Evolutionary conservation across 2,329 filamentous ascomycete genomes (phyloP).

Genomic region (Aotearoamyces nothofagi): DNA sequence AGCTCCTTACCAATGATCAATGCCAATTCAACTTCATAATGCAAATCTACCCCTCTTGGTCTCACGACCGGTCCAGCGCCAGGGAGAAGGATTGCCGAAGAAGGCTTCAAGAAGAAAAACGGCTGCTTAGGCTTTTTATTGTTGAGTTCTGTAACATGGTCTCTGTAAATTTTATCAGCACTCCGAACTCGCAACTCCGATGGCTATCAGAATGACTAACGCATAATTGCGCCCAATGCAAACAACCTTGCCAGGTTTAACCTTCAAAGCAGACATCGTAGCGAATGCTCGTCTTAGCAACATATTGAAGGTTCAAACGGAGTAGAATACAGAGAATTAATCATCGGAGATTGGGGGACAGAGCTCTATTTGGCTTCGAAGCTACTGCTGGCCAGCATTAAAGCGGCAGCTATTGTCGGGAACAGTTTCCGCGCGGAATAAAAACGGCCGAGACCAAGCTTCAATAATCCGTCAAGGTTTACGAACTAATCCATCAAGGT

Average conservation of each 20-base stretch:
- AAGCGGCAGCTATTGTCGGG: no score
- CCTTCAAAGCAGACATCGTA: constrained; percentile 29
- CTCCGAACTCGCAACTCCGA: constrained; percentile 2
- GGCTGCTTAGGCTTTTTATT: constrained; percentile 81
- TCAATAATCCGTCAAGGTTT: no score
- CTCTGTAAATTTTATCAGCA: constrained; percentile 33
- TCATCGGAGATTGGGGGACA: no score
- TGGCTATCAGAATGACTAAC: constrained; percentile 31
- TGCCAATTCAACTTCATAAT: constrained; percentile 92
- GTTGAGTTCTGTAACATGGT: constrained; percentile 87
- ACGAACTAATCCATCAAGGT: no score
- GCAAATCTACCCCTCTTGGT: constrained; percentile 69
- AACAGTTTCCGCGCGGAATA: no score
- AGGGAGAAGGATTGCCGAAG: constrained; percentile 71
- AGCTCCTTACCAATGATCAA: constrained; percentile 74
- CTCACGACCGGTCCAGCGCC: constrained; percentile 65
- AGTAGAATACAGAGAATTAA: no score
- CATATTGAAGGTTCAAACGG: no score
- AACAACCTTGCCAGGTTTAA: constrained; percentile 41
- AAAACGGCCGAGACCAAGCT: no score
- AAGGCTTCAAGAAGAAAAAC: constrained; percentile 97
- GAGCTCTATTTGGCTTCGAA: no score
- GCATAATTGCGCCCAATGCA: constrained; percentile 96
- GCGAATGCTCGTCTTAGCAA: constrained; percentile 15
- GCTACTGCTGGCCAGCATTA: no score